Evolutionary conservation across 129 eudicot genomes (phyloP).

Genomic region (Dittrichia graveolens): DNA sequence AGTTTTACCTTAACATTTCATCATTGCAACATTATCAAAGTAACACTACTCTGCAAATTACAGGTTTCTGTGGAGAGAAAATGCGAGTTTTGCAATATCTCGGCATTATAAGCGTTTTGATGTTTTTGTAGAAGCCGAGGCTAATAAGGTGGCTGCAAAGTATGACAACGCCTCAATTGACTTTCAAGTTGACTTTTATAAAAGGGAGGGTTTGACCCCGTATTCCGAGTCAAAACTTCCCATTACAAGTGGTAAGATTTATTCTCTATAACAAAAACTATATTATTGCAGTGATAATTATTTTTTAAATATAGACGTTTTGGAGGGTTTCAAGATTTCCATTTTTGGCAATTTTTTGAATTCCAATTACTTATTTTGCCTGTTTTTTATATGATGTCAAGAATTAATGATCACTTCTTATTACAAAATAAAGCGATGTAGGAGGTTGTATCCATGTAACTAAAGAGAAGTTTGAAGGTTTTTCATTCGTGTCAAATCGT

Average conservation of each 20-base stretch:
- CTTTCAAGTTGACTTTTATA: slow-evolving; percentile 73
- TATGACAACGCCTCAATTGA: slow-evolving; percentile 82
- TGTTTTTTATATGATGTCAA: too few relatives aligned
- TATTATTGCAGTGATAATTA: background rate
- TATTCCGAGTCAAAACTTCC: slow-evolving; percentile 77
- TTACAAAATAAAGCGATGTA: too few relatives aligned
- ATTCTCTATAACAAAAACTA: background rate
- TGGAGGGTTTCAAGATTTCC: too few relatives aligned
- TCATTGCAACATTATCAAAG: too few relatives aligned
- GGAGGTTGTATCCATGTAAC: too few relatives aligned
- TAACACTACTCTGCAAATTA: background rate
- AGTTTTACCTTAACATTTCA: too few relatives aligned
- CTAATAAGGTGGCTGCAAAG: slow-evolving; percentile 82
- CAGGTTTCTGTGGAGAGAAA: slow-evolving; percentile 93
- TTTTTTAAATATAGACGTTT: too few relatives aligned
- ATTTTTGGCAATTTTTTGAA: too few relatives aligned
- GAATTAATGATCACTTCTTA: too few relatives aligned
- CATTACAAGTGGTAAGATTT: slow-evolving; percentile 69
- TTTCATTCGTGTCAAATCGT: too few relatives aligned
- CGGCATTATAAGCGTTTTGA: slow-evolving; percentile 89
- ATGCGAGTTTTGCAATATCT: slow-evolving; percentile 85
- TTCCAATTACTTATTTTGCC: too few relatives aligned
- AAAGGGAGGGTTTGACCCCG: slow-evolving; percentile 82
- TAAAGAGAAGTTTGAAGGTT: too few relatives aligned
- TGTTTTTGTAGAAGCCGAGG: slow-evolving; percentile 86